A percentile compares a stretch with the other conserved stretches of the same genome.
Conservation (phyloP, 495 filamentous ascomycete genomes). For the Aspergillus bridgeri region DNA sequence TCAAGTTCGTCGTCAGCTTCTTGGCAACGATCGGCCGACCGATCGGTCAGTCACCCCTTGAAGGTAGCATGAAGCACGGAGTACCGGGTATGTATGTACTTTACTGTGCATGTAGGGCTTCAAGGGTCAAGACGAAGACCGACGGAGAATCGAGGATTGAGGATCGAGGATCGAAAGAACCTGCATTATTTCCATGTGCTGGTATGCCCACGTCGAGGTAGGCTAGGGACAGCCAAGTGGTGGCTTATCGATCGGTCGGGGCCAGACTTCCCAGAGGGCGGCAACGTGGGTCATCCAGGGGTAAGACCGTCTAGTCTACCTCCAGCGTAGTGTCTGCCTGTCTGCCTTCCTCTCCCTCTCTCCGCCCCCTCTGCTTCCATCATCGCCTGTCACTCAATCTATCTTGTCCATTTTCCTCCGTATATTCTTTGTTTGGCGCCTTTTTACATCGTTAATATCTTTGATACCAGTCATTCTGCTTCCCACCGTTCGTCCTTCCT, state of each 20-base stretch:
- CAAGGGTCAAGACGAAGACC: too few species aligned
- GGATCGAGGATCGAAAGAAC: too few species aligned
- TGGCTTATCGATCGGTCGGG: too few species aligned
- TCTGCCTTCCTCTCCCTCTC: neutral
- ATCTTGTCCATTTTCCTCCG: neutral
- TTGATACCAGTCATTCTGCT: neutral
- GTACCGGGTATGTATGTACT: too few species aligned
- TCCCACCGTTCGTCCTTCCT: neutral
- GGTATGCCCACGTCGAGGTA: too few species aligned
- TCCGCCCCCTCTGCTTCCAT: neutral
- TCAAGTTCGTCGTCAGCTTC: neutral
- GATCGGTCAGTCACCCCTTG: too few species aligned
- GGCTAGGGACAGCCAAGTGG: too few species aligned
- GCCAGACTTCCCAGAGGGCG: too few species aligned
- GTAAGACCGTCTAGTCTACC: neutral
- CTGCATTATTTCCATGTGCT: too few species aligned
- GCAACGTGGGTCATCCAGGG: slow-evolving; percentile 20
- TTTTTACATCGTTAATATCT: neutral
- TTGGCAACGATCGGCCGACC: neutral
- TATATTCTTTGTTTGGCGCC: neutral
- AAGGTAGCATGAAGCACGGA: too few species aligned
- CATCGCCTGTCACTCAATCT: neutral
- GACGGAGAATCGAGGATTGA: too few species aligned
- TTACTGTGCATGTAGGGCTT: too few species aligned
- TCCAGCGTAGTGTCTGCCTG: neutral